Evolutionary conservation across 1,139 yeast species (phyloP).

Genomic region (Lodderomyces theae): DNA sequence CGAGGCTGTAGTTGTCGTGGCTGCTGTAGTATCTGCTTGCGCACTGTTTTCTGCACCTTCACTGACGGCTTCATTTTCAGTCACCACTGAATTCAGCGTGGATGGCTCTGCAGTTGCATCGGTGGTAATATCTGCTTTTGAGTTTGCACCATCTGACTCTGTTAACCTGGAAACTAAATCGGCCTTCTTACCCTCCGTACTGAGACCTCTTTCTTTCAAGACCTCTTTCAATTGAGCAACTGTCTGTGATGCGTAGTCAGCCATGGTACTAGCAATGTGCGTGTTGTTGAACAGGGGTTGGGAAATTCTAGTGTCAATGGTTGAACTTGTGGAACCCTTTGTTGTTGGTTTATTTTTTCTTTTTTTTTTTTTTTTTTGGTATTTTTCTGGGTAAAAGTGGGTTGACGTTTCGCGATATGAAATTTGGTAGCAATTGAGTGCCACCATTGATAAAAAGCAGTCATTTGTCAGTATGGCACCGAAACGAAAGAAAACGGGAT

Average conservation of each 20-base stretch:
- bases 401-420: not conserved
- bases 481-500: constrained; percentile 7
- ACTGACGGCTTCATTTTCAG: constrained; percentile 16
- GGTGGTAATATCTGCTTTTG: constrained; percentile 16
- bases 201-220: constrained; percentile 63
- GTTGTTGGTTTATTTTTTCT: not conserved
- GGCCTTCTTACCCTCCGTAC: constrained; percentile 79
- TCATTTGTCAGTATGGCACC: too few relatives aligned
- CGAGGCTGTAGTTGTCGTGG: constrained; percentile 12
- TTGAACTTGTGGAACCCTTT: not conserved
- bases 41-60: not conserved
- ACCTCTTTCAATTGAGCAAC: constrained; percentile 84
- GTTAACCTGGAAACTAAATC: constrained; percentile 72
- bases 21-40: constrained; percentile 8
- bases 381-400: not conserved
- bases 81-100: constrained; percentile 16
- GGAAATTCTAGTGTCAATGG: not conserved
- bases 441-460: too few relatives aligned
- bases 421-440: too few relatives aligned
- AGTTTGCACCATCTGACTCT: constrained; percentile 25
- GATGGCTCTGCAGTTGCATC: constrained; percentile 11
- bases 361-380: not conserved
- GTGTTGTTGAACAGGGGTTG: not conserved
- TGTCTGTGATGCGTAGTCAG: constrained; percentile 62
- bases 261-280: constrained; percentile 30